A percentile compares a stretch with the other conserved stretches of the same genome.
Evolutionary conservation across 768 basidiomycete species (phyloP).

Genomic region (Psilocybe cyanescens): DNA sequence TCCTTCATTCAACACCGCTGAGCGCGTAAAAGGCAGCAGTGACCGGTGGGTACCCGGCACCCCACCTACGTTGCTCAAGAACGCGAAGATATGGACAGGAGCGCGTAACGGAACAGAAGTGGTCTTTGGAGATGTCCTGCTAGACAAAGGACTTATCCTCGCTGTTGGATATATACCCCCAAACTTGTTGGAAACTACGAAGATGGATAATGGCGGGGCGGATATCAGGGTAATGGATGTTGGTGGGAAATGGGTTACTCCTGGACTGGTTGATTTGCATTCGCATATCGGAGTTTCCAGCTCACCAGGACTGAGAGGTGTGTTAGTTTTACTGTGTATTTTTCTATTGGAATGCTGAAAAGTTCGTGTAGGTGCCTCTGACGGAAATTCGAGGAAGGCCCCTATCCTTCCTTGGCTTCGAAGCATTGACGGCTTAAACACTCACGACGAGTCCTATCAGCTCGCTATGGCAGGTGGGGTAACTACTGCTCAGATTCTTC

Average conservation of each 20-base stretch:
- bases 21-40: conserved; percentile 32
- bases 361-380: conserved; percentile 41
- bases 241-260: conserved; percentile 62
- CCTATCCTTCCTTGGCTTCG: conserved; percentile 66
- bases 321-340: conserved; percentile 10
- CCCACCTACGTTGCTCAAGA: conserved; percentile 55
- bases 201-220: conserved; percentile 5
- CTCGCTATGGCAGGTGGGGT: conserved; percentile 70
- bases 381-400: conserved; percentile 45
- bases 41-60: conserved; percentile 64
- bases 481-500: conserved; percentile 76
- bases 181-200: conserved; percentile 21
- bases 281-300: conserved; percentile 42
- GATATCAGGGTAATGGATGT: conserved; percentile 51
- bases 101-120: conserved; percentile 56
- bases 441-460: conserved; percentile 66
- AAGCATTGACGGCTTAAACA: conserved; percentile 74
- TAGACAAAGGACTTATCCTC: conserved; percentile 68
- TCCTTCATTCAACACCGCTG: conserved; percentile 18
- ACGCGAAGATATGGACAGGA: conserved; percentile 84
- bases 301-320: conserved; percentile 34
- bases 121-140: conserved; percentile 59
- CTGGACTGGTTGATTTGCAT: conserved; percentile 51
- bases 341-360: not conserved
- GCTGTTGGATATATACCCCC: conserved; percentile 47